Evolutionary conservation across 2,329 filamentous ascomycete species (phyloP).

Genomic region (Verruconis gallopava): DNA sequence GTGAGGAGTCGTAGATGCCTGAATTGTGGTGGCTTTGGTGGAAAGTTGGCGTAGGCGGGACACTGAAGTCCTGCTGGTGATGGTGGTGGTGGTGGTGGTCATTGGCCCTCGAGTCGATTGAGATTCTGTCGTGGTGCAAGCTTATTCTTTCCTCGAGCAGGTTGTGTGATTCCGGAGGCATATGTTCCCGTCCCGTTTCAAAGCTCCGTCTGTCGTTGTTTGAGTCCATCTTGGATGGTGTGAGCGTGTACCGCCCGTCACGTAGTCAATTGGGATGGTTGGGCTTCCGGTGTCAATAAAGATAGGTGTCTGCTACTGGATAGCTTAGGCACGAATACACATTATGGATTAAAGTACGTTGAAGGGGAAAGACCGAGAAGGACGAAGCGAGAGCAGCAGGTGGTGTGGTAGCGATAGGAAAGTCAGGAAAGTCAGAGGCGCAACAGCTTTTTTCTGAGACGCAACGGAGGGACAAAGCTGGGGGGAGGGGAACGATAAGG

Average conservation of each 20-base stretch:
- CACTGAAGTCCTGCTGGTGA: neutral
- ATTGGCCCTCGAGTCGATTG: neutral
- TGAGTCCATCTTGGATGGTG: too few species aligned
- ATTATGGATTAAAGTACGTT: neutral
- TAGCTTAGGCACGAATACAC: neutral
- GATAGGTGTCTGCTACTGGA: neutral
- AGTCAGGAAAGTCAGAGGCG: neutral
- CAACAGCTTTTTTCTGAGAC: neutral
- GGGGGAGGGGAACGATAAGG: neutral
- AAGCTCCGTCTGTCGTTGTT: neutral
- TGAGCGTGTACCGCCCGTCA: too few species aligned
- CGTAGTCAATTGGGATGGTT: too few species aligned
- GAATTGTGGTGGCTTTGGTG: neutral
- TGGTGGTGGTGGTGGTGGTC: neutral
- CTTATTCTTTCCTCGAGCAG: neutral
- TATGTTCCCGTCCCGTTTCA: neutral
- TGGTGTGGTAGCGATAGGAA: neutral
- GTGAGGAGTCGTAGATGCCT: slow-evolving; percentile 3
- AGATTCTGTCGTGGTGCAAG: neutral
- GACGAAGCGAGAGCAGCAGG: neutral
- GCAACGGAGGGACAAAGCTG: neutral
- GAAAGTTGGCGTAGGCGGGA: neutral
- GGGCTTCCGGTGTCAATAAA: neutral
- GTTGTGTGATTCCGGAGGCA: neutral
- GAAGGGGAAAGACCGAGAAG: neutral